Evolutionary conservation across 305 asterid genomes (phyloP), one percentile per base, ranked within the genome.

Genomic region (Fraxinus angustifolia): DNA sequence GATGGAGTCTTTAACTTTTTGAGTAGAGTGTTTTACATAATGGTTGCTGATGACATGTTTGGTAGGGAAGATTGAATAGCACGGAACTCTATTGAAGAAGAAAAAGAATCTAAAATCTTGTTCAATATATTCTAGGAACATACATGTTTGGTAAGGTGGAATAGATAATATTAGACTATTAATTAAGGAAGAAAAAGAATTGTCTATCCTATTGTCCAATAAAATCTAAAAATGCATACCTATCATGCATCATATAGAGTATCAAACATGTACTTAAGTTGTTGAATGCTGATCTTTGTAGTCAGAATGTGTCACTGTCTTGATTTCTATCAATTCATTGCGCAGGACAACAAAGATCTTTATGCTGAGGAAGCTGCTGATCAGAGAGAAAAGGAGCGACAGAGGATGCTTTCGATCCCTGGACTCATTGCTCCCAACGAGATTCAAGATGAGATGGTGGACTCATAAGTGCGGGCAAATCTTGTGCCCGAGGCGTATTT

Each of bases 291-390:
- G 17, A 26, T 65, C 73, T 17, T 65, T 65, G 73, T 26, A 30
- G 75, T 68, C 74, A 30, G 40, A 30, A 68, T 68, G 75, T 30
- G 11, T 12, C 35, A 19, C 11, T 26, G 36, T 70, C 42, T 70
- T 70, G 36, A 67, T 67, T 67, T 70, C 36, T 23, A 28, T 67
- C 35, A 31, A 31, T 83, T 42, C 30, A 53, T 65, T 58, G 73
- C 83, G 88, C 94, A 96, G 99, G 99, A 96, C 81, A 96, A 96
- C 89, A 96, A 96, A 83, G 99, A 94, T 86, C 95, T 96, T 16
- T 96, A 93, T 88, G 99, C 98, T 0, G 99, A 96, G 86, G 99
- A 96, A 84, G 94, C 97, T 87, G 98, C 97, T 89, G 92, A 87
- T 60, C 98, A 94, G 84, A 92, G 92, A 86, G 99, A 95, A 42